Percentiles rank a stretch among this genome's conserved stretches.
Evolutionary conservation across 2,329 filamentous ascomycete genomes (phyloP).

Genomic region (Seiridium cupressi): DNA sequence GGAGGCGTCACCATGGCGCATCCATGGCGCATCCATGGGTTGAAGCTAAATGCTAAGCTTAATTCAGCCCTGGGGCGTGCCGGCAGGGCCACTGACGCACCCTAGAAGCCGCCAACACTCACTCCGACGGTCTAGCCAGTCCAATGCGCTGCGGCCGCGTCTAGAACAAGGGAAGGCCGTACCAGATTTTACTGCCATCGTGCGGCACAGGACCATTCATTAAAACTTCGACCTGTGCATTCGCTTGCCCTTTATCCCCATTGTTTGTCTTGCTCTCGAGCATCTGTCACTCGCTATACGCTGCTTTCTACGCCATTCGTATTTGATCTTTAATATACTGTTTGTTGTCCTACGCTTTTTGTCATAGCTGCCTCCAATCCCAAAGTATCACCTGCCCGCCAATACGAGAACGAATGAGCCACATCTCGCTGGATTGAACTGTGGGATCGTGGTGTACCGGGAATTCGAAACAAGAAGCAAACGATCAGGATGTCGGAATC

Average conservation of each 20-base stretch:
- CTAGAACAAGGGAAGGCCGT: neutral
- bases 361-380: too few relatives aligned
- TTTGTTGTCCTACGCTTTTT: too few relatives aligned
- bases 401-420: too few relatives aligned
- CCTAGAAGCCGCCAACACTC: neutral
- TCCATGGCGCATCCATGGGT: too few relatives aligned
- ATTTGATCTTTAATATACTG: neutral
- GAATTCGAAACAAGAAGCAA: neutral
- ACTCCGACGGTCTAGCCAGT: neutral
- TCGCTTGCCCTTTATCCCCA: too few relatives aligned
- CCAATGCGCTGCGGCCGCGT: too few relatives aligned
- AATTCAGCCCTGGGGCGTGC: neutral
- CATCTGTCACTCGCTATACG: conserved; percentile 1
- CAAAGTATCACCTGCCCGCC: too few relatives aligned
- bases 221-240: too few relatives aligned
- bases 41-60: neutral
- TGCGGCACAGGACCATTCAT: neutral
- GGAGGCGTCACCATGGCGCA: too few relatives aligned
- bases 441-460: too few relatives aligned
- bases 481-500: neutral
- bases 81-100: neutral
- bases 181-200: neutral
- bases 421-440: too few relatives aligned
- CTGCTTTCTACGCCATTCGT: neutral
- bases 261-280: neutral